Percentiles rank a stretch among this genome's conserved stretches.
phyloP scores from a whole-genome alignment of 225 moss, liverwort and hornwort species.

The Anthoceros angustus region DNA sequence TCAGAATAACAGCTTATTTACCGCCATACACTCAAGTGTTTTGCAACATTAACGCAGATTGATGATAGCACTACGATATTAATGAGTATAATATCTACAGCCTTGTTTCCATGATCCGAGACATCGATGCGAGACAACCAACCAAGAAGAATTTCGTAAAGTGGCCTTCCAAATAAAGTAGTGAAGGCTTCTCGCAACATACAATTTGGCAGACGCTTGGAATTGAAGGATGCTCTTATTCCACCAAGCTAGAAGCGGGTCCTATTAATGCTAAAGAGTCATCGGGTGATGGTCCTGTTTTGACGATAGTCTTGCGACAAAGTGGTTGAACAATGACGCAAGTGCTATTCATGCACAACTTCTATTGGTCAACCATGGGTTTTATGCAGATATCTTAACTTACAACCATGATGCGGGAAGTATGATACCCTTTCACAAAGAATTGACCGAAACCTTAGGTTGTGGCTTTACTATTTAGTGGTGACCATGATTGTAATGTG shows the following conservation, averaged over 20 bases:
- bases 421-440: background rate
- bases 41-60: background rate
- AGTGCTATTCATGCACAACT: background rate
- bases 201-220: no score
- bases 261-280: background rate
- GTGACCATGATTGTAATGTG: background rate
- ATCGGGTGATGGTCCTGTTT: background rate
- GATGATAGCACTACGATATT: background rate
- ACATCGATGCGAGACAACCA: background rate
- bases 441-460: background rate
- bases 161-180: no score
- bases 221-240: no score
- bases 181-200: no score
- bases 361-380: background rate
- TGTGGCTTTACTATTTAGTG: background rate
- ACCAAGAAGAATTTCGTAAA: background rate
- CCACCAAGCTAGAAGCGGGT: no score
- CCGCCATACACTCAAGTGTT: background rate
- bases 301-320: background rate
- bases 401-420: background rate
- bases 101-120: background rate
- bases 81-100: background rate
- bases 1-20: background rate
- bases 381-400: background rate
- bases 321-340: background rate